These are phyloP conservation scores for Eimeria necatrix DNA, from an alignment of 169 alveolate genomes.

Conservation along the genomic window DNA sequence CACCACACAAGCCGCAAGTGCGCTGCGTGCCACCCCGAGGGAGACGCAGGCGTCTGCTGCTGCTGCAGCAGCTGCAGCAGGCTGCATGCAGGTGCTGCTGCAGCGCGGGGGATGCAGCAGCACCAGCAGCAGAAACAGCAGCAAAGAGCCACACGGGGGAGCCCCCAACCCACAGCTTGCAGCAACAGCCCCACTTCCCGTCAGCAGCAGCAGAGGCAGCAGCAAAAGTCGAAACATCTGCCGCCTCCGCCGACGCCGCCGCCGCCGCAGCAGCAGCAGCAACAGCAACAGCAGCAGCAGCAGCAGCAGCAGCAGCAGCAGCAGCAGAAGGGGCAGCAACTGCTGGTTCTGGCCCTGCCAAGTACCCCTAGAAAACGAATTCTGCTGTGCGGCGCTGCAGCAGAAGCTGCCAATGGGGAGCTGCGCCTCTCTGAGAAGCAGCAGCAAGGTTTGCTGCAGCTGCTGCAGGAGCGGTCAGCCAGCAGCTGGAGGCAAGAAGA, in stretches of 20 bases:
- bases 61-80: conserved; percentile 24
- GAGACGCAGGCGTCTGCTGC: conserved; percentile 8
- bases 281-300: conserved; percentile 6
- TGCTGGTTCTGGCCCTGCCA: conserved; percentile 16
- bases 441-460: conserved; percentile 19
- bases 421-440: conserved; percentile 16
- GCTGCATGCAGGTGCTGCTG: neutral
- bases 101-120: conserved; percentile 1
- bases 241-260: too few species aligned
- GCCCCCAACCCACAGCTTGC: neutral
- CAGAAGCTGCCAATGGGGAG: neutral
- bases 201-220: conserved; percentile 5
- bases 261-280: too few species aligned
- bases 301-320: conserved; percentile 29
- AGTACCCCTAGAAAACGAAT: neutral
- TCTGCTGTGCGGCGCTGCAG: neutral
- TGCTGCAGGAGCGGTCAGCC: neutral
- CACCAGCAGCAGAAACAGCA: conserved; percentile 22
- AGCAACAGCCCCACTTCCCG: neutral
- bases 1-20: conserved; percentile 27
- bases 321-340: conserved; percentile 9
- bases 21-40: conserved; percentile 21
- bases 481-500: neutral
- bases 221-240: neutral
- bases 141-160: neutral